phyloP scores from a whole-genome alignment of 73 alveolate species.

The Durusdinium trenchii region DNA sequence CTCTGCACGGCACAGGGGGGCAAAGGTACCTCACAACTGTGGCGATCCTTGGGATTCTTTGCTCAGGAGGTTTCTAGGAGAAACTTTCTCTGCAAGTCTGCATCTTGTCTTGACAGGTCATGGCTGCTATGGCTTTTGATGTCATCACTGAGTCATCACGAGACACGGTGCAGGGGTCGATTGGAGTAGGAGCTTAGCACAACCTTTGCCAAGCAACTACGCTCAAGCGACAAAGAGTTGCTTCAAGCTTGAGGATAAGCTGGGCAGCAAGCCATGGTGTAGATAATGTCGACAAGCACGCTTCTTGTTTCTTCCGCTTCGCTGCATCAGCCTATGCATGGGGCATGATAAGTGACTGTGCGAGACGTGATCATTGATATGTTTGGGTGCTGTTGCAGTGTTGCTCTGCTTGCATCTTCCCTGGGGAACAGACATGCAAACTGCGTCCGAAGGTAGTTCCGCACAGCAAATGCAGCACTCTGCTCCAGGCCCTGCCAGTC shows the following conservation, averaged over 20 bases:
- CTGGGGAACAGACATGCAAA: constrained; percentile 21
- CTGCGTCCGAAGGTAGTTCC: constrained; percentile 73
- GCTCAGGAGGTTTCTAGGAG: background rate
- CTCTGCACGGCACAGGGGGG: constrained; percentile 70
- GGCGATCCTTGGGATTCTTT: background rate
- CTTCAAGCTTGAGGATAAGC: too few relatives aligned
- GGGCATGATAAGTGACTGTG: background rate
- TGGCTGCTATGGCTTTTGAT: background rate
- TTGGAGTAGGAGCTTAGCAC: constrained; percentile 26
- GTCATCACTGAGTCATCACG: background rate
- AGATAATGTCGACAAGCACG: constrained; percentile 24
- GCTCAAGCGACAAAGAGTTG: too few relatives aligned
- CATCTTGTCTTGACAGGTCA: background rate
- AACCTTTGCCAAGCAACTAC: too few relatives aligned
- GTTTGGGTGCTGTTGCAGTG: background rate
- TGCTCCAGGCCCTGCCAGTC: too few relatives aligned
- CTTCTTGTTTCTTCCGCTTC: background rate
- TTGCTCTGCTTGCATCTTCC: background rate
- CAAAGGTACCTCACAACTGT: constrained; percentile 5
- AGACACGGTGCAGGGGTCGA: constrained; percentile 48
- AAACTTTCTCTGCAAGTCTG: background rate
- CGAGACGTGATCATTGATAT: background rate
- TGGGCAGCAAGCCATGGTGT: background rate
- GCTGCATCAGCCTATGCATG: background rate
- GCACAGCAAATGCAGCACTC: constrained; percentile 86